A percentile compares a stretch with the other conserved stretches of the same genome.
phyloP scores from a whole-genome alignment of 2,329 filamentous ascomycete genomes.

The Monilinia vaccinii-corymbosi region DNA sequence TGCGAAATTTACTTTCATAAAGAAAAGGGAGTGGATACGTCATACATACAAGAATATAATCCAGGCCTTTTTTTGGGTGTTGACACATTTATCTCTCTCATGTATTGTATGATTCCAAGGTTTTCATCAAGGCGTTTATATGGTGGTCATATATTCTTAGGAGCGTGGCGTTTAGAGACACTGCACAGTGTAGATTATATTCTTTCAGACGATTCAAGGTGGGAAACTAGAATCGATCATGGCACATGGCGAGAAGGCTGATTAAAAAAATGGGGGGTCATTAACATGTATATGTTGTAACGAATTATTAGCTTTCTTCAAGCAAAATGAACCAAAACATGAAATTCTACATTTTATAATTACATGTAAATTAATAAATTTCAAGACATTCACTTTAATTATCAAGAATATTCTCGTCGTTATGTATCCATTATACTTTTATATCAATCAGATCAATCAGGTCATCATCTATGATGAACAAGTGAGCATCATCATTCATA shows the following conservation, averaged over 20 bases:
- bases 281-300: not conserved
- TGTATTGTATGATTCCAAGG: constrained; percentile 29
- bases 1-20: constrained; percentile 64
- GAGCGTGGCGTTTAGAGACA: constrained; percentile 7
- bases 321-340: not conserved
- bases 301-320: not conserved
- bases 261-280: not conserved
- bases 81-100: constrained; percentile 31
- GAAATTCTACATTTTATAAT: not conserved
- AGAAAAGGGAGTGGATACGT: not conserved
- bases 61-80: not conserved
- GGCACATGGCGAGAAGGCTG: not conserved
- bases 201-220: not conserved
- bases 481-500: not conserved
- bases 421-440: too few species aligned
- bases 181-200: constrained; percentile 5
- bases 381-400: too few species aligned
- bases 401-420: too few species aligned
- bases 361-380: too few species aligned
- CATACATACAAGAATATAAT: not conserved
- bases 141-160: not conserved
- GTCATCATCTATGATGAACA: not conserved
- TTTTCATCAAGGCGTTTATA: constrained; percentile 1
- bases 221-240: constrained; percentile 1
- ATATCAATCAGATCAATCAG: not conserved